Evolutionary conservation across 345 rosid species (phyloP), one percentile per base, ranked within the genome.

Genomic region (Sapria himalayana): DNA sequence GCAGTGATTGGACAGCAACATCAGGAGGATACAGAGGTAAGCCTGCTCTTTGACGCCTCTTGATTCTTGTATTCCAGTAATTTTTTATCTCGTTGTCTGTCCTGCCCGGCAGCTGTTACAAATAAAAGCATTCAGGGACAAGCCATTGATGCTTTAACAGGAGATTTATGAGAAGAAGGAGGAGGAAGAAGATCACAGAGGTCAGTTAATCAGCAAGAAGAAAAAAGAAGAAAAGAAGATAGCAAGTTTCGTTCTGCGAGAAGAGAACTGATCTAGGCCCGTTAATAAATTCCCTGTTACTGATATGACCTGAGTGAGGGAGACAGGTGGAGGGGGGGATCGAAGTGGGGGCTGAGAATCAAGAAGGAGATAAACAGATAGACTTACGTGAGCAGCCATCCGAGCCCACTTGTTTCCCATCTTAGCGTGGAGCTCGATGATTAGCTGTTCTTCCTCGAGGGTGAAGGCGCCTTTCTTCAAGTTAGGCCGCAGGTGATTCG

Each of bases 361-460:
- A 10, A 52, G 37, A 44, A 20, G 38, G 40, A 32, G 35, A 20
- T 14, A 44, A 46, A 39, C n/a, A n/a, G n/a, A 22, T 34, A 52
- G 8, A 52, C 75, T 71, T 82, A 89, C 98, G 64, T 76, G 78
- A 45, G 92, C 91, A 54, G 98, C 93, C 81, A 86, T 86, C 48
- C 70, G 85, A 22, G 97, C 94, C 97, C 97, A 86, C 64, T 86
- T 86, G 71, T 89, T 89, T 48, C 98, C 98, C 79, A 89, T 71
- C 62, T 82, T 74, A 46, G 86, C 71, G 55, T 82, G 98, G 53
- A 89, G 78, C 48, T 82, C 84, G 50, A 79, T 60, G 47, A 89
- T 89, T 60, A 76, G 71, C 45, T 69, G 78, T 51, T 89, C 98
- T 62, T 89, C 98, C 46, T 82, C 84, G 20, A 46, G 81, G 36